Percentiles rank a stretch among this genome's conserved stretches.
These are phyloP conservation scores for Agrostemma githago DNA, from an alignment of 148 eudicot species.

Conservation along the genomic window DNA sequence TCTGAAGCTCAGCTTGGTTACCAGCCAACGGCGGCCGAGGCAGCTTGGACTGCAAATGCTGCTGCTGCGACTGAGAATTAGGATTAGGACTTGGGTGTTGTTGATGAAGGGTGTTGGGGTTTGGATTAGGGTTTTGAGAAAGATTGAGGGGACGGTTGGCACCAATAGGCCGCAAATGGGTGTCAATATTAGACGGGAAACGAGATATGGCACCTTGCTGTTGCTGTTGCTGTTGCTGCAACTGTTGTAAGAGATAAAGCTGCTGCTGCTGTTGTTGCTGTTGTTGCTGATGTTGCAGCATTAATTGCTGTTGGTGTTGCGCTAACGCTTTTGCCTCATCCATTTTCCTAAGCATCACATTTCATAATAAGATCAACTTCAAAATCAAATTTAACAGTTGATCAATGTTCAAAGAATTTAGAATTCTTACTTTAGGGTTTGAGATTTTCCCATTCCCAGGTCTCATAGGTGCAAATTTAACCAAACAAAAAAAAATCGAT, in stretches of 20 bases:
- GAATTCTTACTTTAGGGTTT: too few species aligned
- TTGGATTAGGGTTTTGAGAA: conserved; percentile 29
- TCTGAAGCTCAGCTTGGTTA: conserved; percentile 63
- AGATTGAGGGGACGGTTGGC: conserved; percentile 30
- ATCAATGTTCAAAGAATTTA: too few species aligned
- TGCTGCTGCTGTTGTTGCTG: conserved; percentile 42
- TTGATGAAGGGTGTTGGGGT: conserved; percentile 22
- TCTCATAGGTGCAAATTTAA: too few species aligned
- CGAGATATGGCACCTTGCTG: conserved; percentile 51
- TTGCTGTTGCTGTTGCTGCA: conserved; percentile 23
- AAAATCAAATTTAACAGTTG: too few species aligned
- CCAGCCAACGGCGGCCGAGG: conserved; percentile 26
- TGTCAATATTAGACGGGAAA: conserved; percentile 73
- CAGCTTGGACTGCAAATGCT: conserved; percentile 3
- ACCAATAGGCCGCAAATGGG: conserved; percentile 56
- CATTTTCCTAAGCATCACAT: conserved; percentile 21
- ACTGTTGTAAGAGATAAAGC: conserved; percentile 14
- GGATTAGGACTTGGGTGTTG: conserved; percentile 28
- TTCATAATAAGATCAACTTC: too few species aligned
- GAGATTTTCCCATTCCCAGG: too few species aligned
- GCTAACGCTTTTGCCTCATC: conserved; percentile 47
- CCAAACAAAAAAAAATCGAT: too few species aligned
- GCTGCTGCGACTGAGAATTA: conserved; percentile 27
- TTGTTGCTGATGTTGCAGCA: conserved; percentile 35
- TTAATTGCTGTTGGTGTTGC: conserved; percentile 37